Evolutionary conservation across 2,329 filamentous ascomycete genomes (phyloP).

Genomic region (Trichoderma koningiopsis): DNA sequence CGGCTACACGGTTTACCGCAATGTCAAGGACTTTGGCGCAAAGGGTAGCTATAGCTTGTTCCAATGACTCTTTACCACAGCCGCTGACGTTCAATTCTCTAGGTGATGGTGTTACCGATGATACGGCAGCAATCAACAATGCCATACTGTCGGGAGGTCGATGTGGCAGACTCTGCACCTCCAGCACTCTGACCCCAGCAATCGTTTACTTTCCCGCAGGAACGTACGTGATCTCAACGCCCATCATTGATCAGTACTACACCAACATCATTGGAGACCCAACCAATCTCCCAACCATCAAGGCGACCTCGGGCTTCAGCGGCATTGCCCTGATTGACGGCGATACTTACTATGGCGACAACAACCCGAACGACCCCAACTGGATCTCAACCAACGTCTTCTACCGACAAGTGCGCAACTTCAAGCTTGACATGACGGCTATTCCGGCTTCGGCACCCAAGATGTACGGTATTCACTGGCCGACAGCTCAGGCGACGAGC

Average conservation of each 20-base stretch:
- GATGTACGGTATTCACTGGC: conserved; percentile 60
- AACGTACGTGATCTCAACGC: conserved; percentile 58
- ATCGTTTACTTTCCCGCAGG: conserved; percentile 43
- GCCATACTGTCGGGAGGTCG: conserved; percentile 46
- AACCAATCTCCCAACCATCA: conserved; percentile 53
- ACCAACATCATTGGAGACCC: conserved; percentile 56
- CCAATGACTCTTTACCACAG: background rate
- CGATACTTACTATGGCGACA: conserved; percentile 30
- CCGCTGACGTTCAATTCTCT: background rate
- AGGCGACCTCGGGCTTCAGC: conserved; percentile 54
- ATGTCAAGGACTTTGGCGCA: conserved; percentile 46
- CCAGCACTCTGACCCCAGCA: conserved; percentile 38
- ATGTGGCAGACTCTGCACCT: conserved; percentile 32
- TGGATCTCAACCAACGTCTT: conserved; percentile 56
- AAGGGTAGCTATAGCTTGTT: conserved; percentile 26
- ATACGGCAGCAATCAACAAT: conserved; percentile 57
- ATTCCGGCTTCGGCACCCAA: conserved; percentile 35
- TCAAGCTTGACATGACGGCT: conserved; percentile 57
- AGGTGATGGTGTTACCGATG: conserved; percentile 44
- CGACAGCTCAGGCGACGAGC: conserved; percentile 61
- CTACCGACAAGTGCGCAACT: conserved; percentile 65
- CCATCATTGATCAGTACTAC: conserved; percentile 64
- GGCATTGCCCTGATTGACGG: conserved; percentile 61
- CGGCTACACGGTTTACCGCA: conserved; percentile 31
- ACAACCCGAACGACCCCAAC: conserved; percentile 22